These are phyloP conservation scores for Eudorina sp. DNA, from an alignment of 139 green algal genomes.

Conservation along the genomic window DNA sequence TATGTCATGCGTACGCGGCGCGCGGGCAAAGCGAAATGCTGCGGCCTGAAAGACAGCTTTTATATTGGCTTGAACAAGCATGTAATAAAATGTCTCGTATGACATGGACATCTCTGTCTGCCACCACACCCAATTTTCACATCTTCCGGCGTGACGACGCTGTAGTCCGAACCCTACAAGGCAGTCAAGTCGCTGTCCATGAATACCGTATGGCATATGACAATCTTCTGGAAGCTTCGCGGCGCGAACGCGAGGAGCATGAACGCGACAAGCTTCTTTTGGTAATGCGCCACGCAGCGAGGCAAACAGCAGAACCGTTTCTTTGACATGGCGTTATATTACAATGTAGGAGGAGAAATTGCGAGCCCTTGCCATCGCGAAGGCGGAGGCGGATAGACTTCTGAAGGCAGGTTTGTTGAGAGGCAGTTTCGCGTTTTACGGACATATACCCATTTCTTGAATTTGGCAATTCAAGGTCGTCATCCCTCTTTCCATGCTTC, in stretches of 20 bases:
- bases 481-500: too few relatives aligned
- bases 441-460: neutral
- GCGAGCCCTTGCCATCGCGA: neutral
- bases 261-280: neutral
- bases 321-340: too few relatives aligned
- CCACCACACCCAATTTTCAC: neutral
- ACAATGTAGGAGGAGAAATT: conserved; percentile 33
- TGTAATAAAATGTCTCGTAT: conserved; percentile 12
- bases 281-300: neutral
- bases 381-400: conserved; percentile 40
- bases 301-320: too few relatives aligned
- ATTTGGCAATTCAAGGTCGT: too few relatives aligned
- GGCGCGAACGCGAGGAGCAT: neutral
- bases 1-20: too few relatives aligned
- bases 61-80: neutral
- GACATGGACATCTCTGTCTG: conserved; percentile 12
- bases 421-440: too few relatives aligned
- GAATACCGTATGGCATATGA: conserved; percentile 38
- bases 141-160: conserved; percentile 16
- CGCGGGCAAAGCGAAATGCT: too few relatives aligned
- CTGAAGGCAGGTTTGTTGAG: conserved; percentile 31
- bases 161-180: neutral
- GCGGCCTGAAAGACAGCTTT: too few relatives aligned
- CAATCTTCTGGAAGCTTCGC: neutral
- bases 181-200: conserved; percentile 40